These are phyloP conservation scores for Dictyostelium discoideum DNA, from an alignment of 78 protist genomes.

Conservation along the genomic window dicty_2.7 NC_007088.5:934001-934500, in stretches of 20 bases:
- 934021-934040: conserved; percentile 28
- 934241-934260: neutral
- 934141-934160: conserved; percentile 85
- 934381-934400: too few species aligned
- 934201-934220: conserved; percentile 86
- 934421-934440: neutral
- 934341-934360: too few species aligned
- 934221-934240: conserved; percentile 84
- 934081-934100: conserved; percentile 72
- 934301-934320: too few species aligned
- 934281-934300: too few species aligned
- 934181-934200: conserved; percentile 86
- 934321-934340: too few species aligned
- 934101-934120: conserved; percentile 15
- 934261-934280: neutral
- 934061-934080: conserved; percentile 71
- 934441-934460: too few species aligned
- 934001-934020: conserved; percentile 74
- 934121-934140: conserved; percentile 82
- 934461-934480: too few species aligned
- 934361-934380: too few species aligned
- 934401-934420: too few species aligned
- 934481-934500: too few species aligned
- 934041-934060: neutral
- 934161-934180: conserved; percentile 86